Conservation (phyloP, 2,329 filamentous ascomycete genomes). For the Colletotrichum karsti region DNA sequence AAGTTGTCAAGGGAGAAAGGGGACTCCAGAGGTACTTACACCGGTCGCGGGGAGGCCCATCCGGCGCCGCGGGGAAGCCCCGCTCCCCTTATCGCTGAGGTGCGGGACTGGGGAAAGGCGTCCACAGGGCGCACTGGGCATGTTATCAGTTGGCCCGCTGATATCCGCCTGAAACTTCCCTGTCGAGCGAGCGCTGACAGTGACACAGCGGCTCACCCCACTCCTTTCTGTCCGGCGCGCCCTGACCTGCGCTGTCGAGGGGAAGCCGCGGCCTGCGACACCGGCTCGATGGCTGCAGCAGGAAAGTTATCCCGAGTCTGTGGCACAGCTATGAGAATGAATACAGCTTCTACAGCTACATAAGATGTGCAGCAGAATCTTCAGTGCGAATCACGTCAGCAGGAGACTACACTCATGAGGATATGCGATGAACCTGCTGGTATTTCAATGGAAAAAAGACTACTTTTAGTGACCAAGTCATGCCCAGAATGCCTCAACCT, state of each 20-base stretch:
- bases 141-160: conserved; percentile 26
- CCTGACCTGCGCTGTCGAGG: conserved; percentile 3
- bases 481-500: not conserved
- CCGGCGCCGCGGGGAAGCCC: conserved; percentile 27
- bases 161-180: conserved; percentile 28
- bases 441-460: not conserved
- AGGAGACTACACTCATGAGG: no score
- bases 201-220: not conserved
- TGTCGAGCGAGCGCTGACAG: not conserved
- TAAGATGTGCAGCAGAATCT: no score
- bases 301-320: not conserved
- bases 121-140: not conserved
- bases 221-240: not conserved
- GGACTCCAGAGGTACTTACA: conserved; percentile 15
- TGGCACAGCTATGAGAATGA: no score
- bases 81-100: conserved; percentile 13
- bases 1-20: conserved; percentile 5
- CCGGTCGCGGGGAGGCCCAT: conserved; percentile 15
- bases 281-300: not conserved
- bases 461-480: conserved; percentile 6
- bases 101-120: conserved; percentile 20
- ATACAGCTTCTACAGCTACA: no score
- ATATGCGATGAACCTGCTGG: not conserved
- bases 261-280: not conserved
- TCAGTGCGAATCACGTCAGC: no score